Evolutionary conservation across 495 filamentous ascomycete genomes (phyloP).

Genomic region (Cenococcum geophilum): DNA sequence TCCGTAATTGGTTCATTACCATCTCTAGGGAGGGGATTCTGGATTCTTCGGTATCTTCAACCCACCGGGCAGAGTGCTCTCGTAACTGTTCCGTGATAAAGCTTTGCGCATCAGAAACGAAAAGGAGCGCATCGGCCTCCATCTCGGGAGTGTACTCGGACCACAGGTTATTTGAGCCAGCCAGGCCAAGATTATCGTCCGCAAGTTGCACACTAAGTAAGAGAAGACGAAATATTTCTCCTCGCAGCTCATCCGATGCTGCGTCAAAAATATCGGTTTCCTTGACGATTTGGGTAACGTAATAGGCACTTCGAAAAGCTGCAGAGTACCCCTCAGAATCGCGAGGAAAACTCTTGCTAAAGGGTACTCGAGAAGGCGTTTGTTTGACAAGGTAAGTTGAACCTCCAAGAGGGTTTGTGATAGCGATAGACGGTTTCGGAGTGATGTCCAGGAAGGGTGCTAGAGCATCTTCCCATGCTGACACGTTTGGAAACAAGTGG

Average conservation of each 20-base stretch:
- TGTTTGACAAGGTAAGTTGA: slow-evolving; percentile 57
- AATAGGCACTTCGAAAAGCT: slow-evolving; percentile 67
- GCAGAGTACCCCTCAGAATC: slow-evolving; percentile 65
- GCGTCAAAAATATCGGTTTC: slow-evolving; percentile 20
- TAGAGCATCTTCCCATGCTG: slow-evolving; percentile 52
- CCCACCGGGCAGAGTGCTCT: slow-evolving; percentile 13
- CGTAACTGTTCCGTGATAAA: slow-evolving; percentile 49
- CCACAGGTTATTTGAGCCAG: slow-evolving; percentile 53
- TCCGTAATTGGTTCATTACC: slow-evolving; percentile 24
- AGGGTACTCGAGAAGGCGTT: slow-evolving; percentile 7
- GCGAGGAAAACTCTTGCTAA: slow-evolving; percentile 38
- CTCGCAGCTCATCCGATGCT: slow-evolving; percentile 10
- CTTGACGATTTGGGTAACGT: slow-evolving; percentile 52
- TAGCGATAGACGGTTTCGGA: slow-evolving; percentile 58
- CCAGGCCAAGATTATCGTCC: slow-evolving; percentile 57
- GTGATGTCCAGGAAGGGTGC: slow-evolving; percentile 50
- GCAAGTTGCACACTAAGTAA: slow-evolving; percentile 53
- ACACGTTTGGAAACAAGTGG: slow-evolving; percentile 46
- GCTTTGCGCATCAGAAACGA: slow-evolving; percentile 52
- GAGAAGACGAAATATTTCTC: slow-evolving; percentile 41
- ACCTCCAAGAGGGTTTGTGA: slow-evolving; percentile 66
- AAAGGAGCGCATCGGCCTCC: slow-evolving; percentile 55
- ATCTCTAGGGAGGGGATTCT: slow-evolving; percentile 12
- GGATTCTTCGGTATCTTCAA: not conserved
- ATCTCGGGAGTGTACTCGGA: slow-evolving; percentile 43